These are phyloP conservation scores for Aureobasidium sp. DNA, from an alignment of 2,329 filamentous ascomycete species.

Conservation along the genomic window DNA sequence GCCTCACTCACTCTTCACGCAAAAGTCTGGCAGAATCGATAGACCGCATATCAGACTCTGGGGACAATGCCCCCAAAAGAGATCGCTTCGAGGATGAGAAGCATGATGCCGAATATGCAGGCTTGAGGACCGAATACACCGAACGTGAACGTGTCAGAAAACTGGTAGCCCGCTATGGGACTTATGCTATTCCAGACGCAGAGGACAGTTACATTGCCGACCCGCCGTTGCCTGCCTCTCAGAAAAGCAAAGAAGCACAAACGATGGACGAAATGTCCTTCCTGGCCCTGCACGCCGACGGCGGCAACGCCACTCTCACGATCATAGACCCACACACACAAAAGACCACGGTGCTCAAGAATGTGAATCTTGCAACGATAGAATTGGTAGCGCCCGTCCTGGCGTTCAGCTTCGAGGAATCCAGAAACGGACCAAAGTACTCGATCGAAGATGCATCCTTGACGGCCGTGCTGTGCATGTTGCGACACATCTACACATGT, in stretches of 20 bases:
- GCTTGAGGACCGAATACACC: neutral
- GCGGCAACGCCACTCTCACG: constrained; percentile 25
- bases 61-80: neutral
- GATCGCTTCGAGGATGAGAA: neutral
- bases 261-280: neutral
- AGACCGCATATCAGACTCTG: neutral
- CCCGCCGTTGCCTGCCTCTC: neutral
- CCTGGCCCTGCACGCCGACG: constrained; percentile 11
- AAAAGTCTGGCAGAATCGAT: neutral
- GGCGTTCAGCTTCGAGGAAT: constrained; percentile 32
- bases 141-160: neutral
- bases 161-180: neutral
- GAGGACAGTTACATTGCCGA: neutral
- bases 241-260: neutral
- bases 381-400: constrained; percentile 31
- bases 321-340: constrained; percentile 25
- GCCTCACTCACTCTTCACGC: neutral
- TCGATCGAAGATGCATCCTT: constrained; percentile 31
- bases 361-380: constrained; percentile 26
- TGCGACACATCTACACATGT: constrained; percentile 33
- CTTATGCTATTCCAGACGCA: neutral
- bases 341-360: constrained; percentile 27
- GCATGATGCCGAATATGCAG: neutral
- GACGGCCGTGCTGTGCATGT: constrained; percentile 28
- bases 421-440: constrained; percentile 25